These are phyloP conservation scores for Taphrina populina DNA, from an alignment of 1,139 yeast species.

Conservation along the genomic window DNA sequence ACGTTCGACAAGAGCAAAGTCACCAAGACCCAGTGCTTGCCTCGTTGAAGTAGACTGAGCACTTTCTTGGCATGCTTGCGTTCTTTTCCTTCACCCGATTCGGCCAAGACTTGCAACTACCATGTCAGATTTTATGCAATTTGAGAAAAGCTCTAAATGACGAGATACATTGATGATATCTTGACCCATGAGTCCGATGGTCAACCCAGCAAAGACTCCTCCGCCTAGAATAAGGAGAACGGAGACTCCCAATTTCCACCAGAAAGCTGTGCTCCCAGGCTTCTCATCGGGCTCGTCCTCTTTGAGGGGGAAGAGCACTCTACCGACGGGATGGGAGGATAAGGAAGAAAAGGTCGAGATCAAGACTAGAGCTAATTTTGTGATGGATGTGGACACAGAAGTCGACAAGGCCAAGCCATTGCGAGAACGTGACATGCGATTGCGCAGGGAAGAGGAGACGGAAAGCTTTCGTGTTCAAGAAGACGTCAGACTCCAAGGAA, in stretches of 20 bases:
- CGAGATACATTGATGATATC: conserved; percentile 56
- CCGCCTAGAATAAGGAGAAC: conserved; percentile 75
- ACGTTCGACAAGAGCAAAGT: conserved; percentile 81
- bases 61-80: conserved; percentile 72
- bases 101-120: conserved; percentile 48
- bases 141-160: neutral
- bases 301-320: neutral
- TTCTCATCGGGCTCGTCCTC: conserved; percentile 27
- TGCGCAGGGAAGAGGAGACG: no score
- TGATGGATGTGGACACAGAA: conserved; percentile 3
- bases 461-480: no score
- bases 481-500: no score
- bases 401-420: conserved; percentile 7
- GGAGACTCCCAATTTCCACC: conserved; percentile 60
- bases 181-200: conserved; percentile 95
- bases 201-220: conserved; percentile 93
- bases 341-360: conserved; percentile 15
- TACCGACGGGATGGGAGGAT: conserved; percentile 19
- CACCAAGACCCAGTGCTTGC: conserved; percentile 97
- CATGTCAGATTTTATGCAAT: neutral
- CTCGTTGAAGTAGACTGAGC: conserved; percentile 66
- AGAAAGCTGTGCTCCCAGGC: conserved; percentile 45
- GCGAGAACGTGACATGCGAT: neutral
- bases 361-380: neutral
- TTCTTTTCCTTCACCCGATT: conserved; percentile 58